Conservation (phyloP, 2,329 filamentous ascomycete genomes). For the Aspergillus quadricinctus region DNA sequence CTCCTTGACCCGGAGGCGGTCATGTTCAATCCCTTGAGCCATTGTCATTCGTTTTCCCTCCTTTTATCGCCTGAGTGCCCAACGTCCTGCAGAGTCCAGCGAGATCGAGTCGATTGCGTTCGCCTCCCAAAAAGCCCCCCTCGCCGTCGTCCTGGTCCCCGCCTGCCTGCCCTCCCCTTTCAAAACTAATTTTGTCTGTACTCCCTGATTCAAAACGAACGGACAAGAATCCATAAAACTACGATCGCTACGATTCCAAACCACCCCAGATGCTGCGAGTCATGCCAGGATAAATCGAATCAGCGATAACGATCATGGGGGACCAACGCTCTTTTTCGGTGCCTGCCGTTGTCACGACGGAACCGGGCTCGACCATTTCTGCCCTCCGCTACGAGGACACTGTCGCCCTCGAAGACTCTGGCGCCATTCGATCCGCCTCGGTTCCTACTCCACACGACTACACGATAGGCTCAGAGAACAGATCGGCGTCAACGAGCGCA, state of each 20-base stretch:
- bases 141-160: not conserved
- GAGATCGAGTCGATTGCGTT: not conserved
- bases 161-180: not conserved
- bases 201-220: not conserved
- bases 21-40: constrained; percentile 8
- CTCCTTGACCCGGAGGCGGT: constrained; percentile 5
- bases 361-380: constrained; percentile 21
- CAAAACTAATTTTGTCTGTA: not conserved
- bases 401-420: constrained; percentile 17
- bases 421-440: constrained; percentile 26
- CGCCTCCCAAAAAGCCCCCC: not conserved
- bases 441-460: constrained; percentile 21
- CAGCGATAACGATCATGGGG: constrained; percentile 18
- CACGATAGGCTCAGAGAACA: constrained; percentile 20
- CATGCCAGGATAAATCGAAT: constrained; percentile 29
- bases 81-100: not conserved
- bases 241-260: constrained; percentile 1
- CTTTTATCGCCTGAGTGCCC: not conserved
- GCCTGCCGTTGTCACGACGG: constrained; percentile 21
- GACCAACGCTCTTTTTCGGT: constrained; percentile 27
- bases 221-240: not conserved
- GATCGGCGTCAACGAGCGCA: constrained; percentile 21
- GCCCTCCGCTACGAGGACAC: constrained; percentile 26
- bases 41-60: constrained; percentile 7
- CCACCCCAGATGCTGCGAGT: constrained; percentile 17